Evolutionary conservation across 192 early-diverging fungal species (phyloP).

Genomic region (Phlyctochytrium arcticum): DNA sequence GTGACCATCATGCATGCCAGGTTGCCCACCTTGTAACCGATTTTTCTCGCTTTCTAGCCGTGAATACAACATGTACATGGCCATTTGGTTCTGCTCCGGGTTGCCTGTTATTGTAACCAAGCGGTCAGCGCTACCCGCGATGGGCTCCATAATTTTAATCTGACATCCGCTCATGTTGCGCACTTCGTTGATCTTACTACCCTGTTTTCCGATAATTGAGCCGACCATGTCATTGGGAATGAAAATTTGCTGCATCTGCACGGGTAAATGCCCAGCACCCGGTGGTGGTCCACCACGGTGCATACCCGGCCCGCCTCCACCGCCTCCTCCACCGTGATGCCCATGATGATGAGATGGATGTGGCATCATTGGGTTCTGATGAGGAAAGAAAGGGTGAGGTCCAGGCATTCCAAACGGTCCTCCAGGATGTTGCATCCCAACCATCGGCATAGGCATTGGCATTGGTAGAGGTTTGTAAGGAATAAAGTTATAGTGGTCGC

Average conservation of each 20-base stretch:
- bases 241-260: slow-evolving; percentile 75
- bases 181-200: slow-evolving; percentile 55
- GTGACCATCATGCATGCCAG: background rate
- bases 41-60: slow-evolving; percentile 77
- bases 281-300: slow-evolving; percentile 1
- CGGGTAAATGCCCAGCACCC: background rate
- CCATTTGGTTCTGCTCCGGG: slow-evolving; percentile 82
- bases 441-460: background rate
- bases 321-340: too few relatives aligned
- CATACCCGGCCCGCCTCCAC: background rate
- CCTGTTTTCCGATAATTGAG: slow-evolving; percentile 94
- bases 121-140: slow-evolving; percentile 76
- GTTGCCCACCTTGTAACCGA: background rate
- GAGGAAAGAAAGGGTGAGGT: background rate
- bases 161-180: slow-evolving; percentile 44
- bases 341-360: too few relatives aligned
- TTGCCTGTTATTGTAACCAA: slow-evolving; percentile 90
- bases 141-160: slow-evolving; percentile 83
- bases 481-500: background rate
- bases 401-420: background rate
- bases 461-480: background rate
- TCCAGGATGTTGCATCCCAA: background rate
- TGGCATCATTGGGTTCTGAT: background rate
- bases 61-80: slow-evolving; percentile 84
- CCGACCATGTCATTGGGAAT: slow-evolving; percentile 96